These are phyloP conservation scores for Huntiella bhutanensis DNA, from an alignment of 2,329 filamentous ascomycete genomes.

Conservation along the genomic window DNA sequence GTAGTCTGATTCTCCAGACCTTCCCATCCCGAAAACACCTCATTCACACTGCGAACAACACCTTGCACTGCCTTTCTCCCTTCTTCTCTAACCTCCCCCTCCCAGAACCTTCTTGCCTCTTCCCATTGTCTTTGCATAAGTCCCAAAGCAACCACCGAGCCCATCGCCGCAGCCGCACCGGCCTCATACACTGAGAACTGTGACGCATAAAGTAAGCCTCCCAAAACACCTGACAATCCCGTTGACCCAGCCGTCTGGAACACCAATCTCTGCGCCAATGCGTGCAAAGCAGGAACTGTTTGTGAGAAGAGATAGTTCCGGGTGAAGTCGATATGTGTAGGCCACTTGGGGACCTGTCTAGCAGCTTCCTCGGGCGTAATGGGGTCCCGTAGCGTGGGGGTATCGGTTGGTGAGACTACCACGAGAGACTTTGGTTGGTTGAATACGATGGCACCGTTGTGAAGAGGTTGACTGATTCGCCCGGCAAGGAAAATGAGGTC, in stretches of 20 bases:
- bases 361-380: constrained; percentile 14
- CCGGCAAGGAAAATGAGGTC: constrained; percentile 71
- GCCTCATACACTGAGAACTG: constrained; percentile 41
- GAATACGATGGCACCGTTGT: constrained; percentile 16
- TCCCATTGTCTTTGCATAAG: constrained; percentile 46
- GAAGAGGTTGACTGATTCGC: constrained; percentile 38
- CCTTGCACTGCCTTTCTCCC: constrained; percentile 42
- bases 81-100: constrained; percentile 47
- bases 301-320: constrained; percentile 47
- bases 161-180: constrained; percentile 41
- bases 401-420: not conserved
- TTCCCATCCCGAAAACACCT: constrained; percentile 23
- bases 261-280: constrained; percentile 54
- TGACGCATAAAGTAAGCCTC: constrained; percentile 37
- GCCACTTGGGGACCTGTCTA: constrained; percentile 35
- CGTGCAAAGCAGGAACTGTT: constrained; percentile 52
- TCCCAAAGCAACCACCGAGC: constrained; percentile 38
- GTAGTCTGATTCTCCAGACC: constrained; percentile 14
- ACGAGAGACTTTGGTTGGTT: constrained; percentile 19
- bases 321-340: constrained; percentile 51
- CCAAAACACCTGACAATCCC: constrained; percentile 36
- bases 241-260: constrained; percentile 59
- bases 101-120: constrained; percentile 39
- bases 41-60: constrained; percentile 32
- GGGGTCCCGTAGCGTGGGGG: not conserved